phyloP scores from a whole-genome alignment of 257 asterid species.

The Primulina tabacum region DNA sequence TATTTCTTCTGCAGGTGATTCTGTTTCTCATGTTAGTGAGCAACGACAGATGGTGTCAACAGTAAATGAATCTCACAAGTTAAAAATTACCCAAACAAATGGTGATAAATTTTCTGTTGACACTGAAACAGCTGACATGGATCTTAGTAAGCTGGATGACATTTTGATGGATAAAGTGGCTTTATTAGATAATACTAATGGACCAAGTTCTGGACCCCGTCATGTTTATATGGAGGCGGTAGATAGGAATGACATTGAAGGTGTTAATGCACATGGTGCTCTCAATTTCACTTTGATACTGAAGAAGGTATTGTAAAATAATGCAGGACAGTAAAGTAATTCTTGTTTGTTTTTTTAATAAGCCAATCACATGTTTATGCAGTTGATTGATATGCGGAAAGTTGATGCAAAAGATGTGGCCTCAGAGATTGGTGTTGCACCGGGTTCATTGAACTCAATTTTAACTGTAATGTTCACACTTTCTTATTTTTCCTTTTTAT shows the following conservation, averaged over 20 bases:
- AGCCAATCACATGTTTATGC: constrained; percentile 18
- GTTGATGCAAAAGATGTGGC: constrained; percentile 70
- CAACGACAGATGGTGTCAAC: constrained; percentile 22
- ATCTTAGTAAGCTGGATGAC: constrained; percentile 40
- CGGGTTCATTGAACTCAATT: constrained; percentile 54
- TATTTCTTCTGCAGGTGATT: constrained; percentile 42
- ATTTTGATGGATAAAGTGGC: constrained; percentile 37
- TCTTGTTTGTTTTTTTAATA: constrained; percentile 16
- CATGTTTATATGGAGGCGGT: constrained; percentile 31
- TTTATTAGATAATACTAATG: constrained; percentile 28
- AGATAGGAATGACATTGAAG: constrained; percentile 37
- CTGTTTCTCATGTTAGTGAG: constrained; percentile 34
- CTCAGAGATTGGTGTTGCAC: constrained; percentile 68
- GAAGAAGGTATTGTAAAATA: constrained; percentile 62
- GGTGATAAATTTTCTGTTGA: constrained; percentile 30
- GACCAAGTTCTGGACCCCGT: constrained; percentile 32
- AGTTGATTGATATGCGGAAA: constrained; percentile 82
- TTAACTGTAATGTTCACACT: constrained; percentile 57
- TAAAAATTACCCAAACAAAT: constrained; percentile 32
- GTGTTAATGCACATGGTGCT: constrained; percentile 34
- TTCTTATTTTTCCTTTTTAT: constrained; percentile 11
- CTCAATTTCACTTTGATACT: constrained; percentile 50
- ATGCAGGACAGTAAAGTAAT: background rate
- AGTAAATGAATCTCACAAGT: constrained; percentile 27
- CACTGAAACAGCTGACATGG: constrained; percentile 34